These are phyloP conservation scores for Paracamarosporium sp. DNA, from an alignment of 2,329 filamentous ascomycete genomes.

Conservation along the genomic window DNA sequence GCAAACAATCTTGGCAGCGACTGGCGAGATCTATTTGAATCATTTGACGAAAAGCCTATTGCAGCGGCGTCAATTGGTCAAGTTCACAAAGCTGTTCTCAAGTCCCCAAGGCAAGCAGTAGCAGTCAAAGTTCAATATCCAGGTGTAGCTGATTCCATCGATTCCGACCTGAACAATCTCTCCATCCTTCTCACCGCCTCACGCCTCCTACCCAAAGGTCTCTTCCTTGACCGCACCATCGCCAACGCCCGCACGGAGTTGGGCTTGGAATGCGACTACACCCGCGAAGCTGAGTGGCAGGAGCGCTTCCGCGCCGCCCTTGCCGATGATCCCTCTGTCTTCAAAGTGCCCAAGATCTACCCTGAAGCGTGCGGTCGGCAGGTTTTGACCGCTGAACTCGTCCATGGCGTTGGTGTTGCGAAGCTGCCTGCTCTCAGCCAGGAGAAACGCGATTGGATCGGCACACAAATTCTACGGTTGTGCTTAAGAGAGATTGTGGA, in stretches of 20 bases:
- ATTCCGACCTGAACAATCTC: conserved; percentile 94
- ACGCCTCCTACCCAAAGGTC: conserved; percentile 83
- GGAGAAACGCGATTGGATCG: conserved; percentile 91
- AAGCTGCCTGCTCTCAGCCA: conserved; percentile 78
- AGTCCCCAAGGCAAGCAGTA: conserved; percentile 75
- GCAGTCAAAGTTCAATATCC: conserved; percentile 98
- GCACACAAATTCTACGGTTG: conserved; percentile 88
- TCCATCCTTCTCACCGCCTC: conserved; percentile 90
- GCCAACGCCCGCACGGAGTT: conserved; percentile 91
- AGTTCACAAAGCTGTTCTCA: conserved; percentile 84
- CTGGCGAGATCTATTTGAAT: conserved; percentile 83
- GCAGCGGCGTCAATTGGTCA: conserved; percentile 97
- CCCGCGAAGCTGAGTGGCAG: conserved; percentile 83
- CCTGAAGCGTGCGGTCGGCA: conserved; percentile 81
- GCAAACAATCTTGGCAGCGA: conserved; percentile 77
- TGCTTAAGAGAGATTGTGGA: conserved; percentile 92
- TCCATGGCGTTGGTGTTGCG: conserved; percentile 86
- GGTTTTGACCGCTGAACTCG: conserved; percentile 91
- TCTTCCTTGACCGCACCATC: conserved; percentile 97
- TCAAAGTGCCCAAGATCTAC: conserved; percentile 80
- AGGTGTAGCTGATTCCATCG: conserved; percentile 93
- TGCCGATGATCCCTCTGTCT: conserved; percentile 74
- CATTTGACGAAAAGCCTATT: conserved; percentile 90
- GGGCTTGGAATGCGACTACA: conserved; percentile 96
- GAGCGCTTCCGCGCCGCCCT: conserved; percentile 78